Conservation (phyloP, 805 yeast species). For the Monosporozyma unispora region DNA sequence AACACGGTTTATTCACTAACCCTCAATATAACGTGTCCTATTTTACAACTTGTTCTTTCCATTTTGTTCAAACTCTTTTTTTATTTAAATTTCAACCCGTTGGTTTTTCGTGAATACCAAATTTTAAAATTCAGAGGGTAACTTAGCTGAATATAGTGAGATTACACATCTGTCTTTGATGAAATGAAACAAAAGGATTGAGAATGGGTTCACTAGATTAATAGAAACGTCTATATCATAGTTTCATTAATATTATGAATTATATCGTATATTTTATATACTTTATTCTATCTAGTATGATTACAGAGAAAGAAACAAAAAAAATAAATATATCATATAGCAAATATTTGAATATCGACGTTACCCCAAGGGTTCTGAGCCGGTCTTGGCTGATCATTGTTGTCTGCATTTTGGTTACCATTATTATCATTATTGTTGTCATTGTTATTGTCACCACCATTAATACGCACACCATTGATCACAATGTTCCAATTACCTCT, state of each 20-base stretch:
- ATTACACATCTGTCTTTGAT: too few species aligned
- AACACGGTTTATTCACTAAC: neutral
- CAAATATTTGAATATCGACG: constrained; percentile 22
- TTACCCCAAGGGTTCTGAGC: constrained; percentile 8
- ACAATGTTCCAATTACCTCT: constrained; percentile 25
- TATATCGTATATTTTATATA: too few species aligned
- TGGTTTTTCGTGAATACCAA: neutral
- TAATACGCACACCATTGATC: constrained; percentile 13
- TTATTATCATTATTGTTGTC: neutral
- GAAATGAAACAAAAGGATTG: too few species aligned
- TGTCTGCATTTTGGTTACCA: neutral
- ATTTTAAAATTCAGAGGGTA: neutral
- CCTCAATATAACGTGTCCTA: neutral
- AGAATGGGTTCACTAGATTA: too few species aligned
- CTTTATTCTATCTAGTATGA: neutral
- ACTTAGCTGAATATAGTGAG: neutral
- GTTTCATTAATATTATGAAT: too few species aligned
- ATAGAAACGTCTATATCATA: too few species aligned
- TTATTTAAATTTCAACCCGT: neutral
- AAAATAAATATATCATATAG: constrained; percentile 14
- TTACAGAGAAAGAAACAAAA: too few species aligned
- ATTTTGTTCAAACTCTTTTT: neutral
- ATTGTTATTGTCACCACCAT: neutral
- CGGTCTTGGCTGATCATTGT: constrained; percentile 2
- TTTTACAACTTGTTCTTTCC: neutral